Evolutionary conservation across 2,329 filamentous ascomycete species (phyloP).

Genomic region (Neocatenulostroma microsporum): DNA sequence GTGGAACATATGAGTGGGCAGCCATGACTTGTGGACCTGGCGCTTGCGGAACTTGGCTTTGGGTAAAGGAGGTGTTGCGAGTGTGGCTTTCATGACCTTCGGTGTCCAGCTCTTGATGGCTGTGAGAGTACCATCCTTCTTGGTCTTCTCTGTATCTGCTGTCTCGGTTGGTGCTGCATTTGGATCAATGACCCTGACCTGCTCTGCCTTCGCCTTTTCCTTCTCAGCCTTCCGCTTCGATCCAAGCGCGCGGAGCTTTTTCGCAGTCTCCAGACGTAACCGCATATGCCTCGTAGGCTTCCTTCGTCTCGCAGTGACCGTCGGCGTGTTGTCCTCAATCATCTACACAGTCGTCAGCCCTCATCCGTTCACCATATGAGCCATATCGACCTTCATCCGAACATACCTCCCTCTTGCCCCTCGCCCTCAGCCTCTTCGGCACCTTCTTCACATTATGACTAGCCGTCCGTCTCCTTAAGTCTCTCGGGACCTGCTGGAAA

Average conservation of each 20-base stretch:
- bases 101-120: conserved; percentile 38
- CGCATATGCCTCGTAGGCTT: conserved; percentile 48
- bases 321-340: conserved; percentile 83
- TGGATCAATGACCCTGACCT: conserved; percentile 13
- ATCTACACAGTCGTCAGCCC: conserved; percentile 50
- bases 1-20: conserved; percentile 91
- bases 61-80: conserved; percentile 57
- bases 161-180: conserved; percentile 11
- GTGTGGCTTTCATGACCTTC: conserved; percentile 61
- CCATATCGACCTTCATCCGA: conserved; percentile 13
- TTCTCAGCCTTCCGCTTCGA: conserved; percentile 40
- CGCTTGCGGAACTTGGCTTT: conserved; percentile 72
- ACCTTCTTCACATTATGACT: conserved; percentile 93
- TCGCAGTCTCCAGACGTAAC: conserved; percentile 68
- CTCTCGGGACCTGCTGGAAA: conserved; percentile 83
- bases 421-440: conserved; percentile 63
- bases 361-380: not conserved
- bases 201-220: conserved; percentile 25
- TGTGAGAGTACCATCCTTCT: conserved; percentile 15
- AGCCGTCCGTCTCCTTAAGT: conserved; percentile 76
- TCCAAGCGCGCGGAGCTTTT: conserved; percentile 57
- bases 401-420: conserved; percentile 54
- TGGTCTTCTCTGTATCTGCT: not conserved
- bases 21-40: conserved; percentile 82
- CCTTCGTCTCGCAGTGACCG: conserved; percentile 57